Percentiles rank a stretch among this genome's conserved stretches.
Evolutionary conservation across 2,329 filamentous ascomycete species (phyloP).

Genomic region (Fusarium sp.): DNA sequence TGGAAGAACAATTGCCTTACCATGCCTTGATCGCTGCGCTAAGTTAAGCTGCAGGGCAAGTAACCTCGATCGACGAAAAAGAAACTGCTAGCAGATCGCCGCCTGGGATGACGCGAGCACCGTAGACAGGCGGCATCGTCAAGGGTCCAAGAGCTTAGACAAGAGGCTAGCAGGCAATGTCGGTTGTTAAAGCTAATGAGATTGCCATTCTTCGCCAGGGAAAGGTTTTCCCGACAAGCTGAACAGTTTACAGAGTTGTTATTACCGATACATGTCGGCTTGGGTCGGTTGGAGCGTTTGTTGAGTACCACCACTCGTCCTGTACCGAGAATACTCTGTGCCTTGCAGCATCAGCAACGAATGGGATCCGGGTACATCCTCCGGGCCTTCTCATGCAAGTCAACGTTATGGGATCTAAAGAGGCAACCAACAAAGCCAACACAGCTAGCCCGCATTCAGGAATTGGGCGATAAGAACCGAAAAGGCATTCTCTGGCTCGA

Average conservation of each 20-base stretch:
- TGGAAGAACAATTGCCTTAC: constrained; percentile 21
- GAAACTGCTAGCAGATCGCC: constrained; percentile 33
- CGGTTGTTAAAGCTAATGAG: constrained; percentile 13
- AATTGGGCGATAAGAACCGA: constrained; percentile 25
- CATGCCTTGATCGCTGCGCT: constrained; percentile 10
- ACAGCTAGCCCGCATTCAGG: constrained; percentile 30
- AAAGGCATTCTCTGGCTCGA: neutral
- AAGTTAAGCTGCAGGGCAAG: constrained; percentile 30
- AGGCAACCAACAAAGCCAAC: constrained; percentile 31
- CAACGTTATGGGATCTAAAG: constrained; percentile 25
- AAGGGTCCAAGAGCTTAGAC: constrained; percentile 14
- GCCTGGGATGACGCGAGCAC: constrained; percentile 30
- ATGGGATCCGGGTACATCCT: constrained; percentile 11
- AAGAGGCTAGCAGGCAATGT: constrained; percentile 12
- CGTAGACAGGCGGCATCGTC: constrained; percentile 7
- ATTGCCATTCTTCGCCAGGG: constrained; percentile 20
- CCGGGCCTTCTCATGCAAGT: constrained; percentile 31
- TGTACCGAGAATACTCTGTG: constrained; percentile 14
- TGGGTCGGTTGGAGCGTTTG: constrained; percentile 1
- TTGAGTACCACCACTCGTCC: neutral
- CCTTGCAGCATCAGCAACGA: constrained; percentile 31
- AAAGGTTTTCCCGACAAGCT: constrained; percentile 3
- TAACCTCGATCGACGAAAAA: constrained; percentile 25
- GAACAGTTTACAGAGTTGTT: neutral
- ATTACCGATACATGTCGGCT: constrained; percentile 20